These are phyloP conservation scores for Corylus heterophylla DNA, from an alignment of 306 rosid genomes.

Conservation along the genomic window DNA sequence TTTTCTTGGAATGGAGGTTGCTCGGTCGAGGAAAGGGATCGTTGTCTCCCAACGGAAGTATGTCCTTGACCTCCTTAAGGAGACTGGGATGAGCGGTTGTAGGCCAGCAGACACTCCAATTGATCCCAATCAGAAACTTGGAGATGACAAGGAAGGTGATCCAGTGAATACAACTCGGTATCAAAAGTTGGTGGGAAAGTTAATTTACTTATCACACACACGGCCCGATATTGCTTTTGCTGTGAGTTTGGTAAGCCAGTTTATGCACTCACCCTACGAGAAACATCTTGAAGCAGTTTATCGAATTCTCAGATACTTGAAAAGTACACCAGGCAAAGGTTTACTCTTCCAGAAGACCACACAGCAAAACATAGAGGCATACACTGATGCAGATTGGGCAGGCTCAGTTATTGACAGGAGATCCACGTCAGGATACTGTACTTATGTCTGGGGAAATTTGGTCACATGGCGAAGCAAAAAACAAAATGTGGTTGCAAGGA, in stretches of 20 bases:
- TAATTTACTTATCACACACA: neutral
- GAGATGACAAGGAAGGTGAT: no score
- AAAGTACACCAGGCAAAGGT: neutral
- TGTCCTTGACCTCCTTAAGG: no score
- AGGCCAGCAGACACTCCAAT: no score
- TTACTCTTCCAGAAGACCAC: neutral
- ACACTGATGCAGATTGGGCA: neutral
- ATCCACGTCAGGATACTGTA: slow-evolving; percentile 2
- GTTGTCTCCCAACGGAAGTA: no score
- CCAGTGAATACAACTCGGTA: no score
- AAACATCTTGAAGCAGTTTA: neutral
- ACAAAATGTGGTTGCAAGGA: neutral
- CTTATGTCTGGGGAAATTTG: slow-evolving; percentile 7
- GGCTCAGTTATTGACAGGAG: neutral
- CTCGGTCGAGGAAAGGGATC: no score
- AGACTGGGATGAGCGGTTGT: no score
- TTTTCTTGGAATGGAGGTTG: no score
- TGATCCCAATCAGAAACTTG: no score
- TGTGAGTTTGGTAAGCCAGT: slow-evolving; percentile 4
- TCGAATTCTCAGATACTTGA: neutral
- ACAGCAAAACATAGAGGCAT: neutral
- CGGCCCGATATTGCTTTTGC: neutral
- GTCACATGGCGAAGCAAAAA: slow-evolving; percentile 7
- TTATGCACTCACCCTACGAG: neutral
- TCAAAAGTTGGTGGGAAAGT: no score